Base-by-base conservation (phyloP, 2,329 filamentous ascomycete species). In the Teratosphaeriaceae sp. region DNA sequence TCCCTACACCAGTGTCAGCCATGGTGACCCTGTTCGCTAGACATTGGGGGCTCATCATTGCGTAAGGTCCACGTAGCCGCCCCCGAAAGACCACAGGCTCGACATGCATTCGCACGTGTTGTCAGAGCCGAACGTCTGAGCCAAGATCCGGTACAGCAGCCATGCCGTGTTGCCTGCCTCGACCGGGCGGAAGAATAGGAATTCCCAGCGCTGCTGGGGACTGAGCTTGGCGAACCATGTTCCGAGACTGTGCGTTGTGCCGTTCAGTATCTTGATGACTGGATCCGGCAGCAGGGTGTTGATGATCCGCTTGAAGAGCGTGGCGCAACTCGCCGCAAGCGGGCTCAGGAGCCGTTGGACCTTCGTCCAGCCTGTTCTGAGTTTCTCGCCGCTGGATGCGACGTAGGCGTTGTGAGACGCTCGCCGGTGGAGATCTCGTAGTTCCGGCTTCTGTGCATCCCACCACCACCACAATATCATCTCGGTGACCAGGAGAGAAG, bases 91-190 rank as follows among this genome's bases (percentile, higher is more conserved):
- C 64, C 66, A 69, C 4, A 44, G 55, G 16, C 62, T 65, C 2
- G 64, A 61, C 35, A 65, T 59, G 50, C 70, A 72, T 13, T 60
- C 45, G 51, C 68, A 72, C 2, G 59, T 69, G 42, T 65, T 63
- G 47, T 66, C 67, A 18, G 53, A 53, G 7, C 69, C 69, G 12
- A 65, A 62, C 0, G 67, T 68, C 42, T 71, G 67, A 2, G 65
- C 64, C 18, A 65, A 44, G n/a, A 65, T 51, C 21, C 65, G 61
- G 37, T 64, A 65, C 35, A 53, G 47, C 2, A 71, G 55, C 61
- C 66, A 69, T 6, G 51, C 44, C 1, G 62, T 56, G 30, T 69
- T 71, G 42, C 61, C 40, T 0, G 55, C 35, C 42, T 71, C 66
- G 0, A 64, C 8, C 0, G 63, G 59, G 43, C 51, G 55, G 55